Conservation (phyloP, 306 rosid species). For the Lathyrus tuberosus region DNA sequence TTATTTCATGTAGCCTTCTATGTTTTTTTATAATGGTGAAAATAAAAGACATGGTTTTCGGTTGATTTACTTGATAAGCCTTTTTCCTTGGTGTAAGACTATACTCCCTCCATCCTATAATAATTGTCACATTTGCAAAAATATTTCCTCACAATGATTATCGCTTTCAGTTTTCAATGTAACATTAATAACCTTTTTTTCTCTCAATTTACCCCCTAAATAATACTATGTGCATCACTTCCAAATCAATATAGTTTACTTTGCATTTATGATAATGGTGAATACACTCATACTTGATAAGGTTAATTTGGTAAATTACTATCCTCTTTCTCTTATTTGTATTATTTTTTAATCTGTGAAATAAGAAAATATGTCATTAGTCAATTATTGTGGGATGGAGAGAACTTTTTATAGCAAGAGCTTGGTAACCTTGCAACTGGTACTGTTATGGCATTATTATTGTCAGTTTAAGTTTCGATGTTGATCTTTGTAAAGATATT, state of each 20-base stretch:
- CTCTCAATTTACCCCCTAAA: neutral
- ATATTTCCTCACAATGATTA: too few relatives aligned
- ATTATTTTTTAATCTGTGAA: neutral
- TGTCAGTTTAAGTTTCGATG: constrained; percentile 10
- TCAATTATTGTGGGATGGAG: neutral
- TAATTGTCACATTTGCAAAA: too few relatives aligned
- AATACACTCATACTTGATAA: neutral
- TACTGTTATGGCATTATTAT: neutral
- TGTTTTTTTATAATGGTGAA: constrained; percentile 14
- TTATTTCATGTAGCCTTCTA: neutral
- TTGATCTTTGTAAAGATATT: constrained; percentile 26
- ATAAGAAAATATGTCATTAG: neutral
- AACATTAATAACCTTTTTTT: neutral
- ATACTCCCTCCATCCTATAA: neutral
- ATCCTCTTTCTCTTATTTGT: neutral
- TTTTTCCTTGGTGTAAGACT: neutral
- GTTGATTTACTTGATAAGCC: constrained; percentile 21
- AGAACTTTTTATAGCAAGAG: constrained; percentile 16
- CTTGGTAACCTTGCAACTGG: constrained; percentile 15
- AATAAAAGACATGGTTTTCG: neutral
- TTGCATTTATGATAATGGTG: neutral
- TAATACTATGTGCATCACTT: neutral
- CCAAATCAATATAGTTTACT: neutral
- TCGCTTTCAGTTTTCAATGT: too few relatives aligned
- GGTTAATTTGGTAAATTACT: neutral